Percentiles rank a stretch among this genome's conserved stretches.
phyloP scores from a whole-genome alignment of 148 eudicot species.

The Silene conica region DNA sequence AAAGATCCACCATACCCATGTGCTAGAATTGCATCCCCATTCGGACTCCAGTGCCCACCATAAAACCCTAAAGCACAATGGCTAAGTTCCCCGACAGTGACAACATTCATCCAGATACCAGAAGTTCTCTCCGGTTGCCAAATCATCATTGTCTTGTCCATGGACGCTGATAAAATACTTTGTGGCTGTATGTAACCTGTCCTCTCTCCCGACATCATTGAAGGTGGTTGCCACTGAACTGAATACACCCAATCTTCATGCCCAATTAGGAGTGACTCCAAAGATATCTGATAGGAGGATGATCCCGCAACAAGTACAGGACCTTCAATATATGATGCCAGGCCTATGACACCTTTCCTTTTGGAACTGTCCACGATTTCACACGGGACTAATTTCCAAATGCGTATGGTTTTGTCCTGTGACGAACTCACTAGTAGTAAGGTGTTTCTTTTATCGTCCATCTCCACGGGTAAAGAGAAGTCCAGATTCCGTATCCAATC shows the following conservation, averaged over 20 bases:
- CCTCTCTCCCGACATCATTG: slow-evolving; percentile 32
- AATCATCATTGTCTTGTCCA: slow-evolving; percentile 99
- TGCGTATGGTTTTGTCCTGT: slow-evolving; percentile 81
- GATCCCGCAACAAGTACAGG: slow-evolving; percentile 67
- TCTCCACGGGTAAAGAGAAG: slow-evolving; percentile 70
- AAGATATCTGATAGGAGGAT: slow-evolving; percentile 66
- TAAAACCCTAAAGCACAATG: slow-evolving; percentile 97
- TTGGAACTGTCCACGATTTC: slow-evolving; percentile 33
- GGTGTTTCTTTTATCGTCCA: slow-evolving; percentile 39
- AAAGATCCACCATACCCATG: slow-evolving; percentile 99
- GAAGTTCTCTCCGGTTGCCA: slow-evolving; percentile 95
- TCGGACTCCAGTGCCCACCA: slow-evolving; percentile 93
- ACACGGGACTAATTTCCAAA: slow-evolving; percentile 65
- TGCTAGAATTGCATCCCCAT: slow-evolving; percentile 71
- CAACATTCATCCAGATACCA: slow-evolving; percentile 98
- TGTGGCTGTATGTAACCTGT: slow-evolving; percentile 51
- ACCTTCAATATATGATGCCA: slow-evolving; percentile 90
- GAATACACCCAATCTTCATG: slow-evolving; percentile 99
- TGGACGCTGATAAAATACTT: slow-evolving; percentile 88
- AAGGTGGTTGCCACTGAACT: slow-evolving; percentile 92
- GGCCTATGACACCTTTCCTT: slow-evolving; percentile 41
- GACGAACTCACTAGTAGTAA: slow-evolving; percentile 83
- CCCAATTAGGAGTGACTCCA: slow-evolving; percentile 92
- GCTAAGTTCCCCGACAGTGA: slow-evolving; percentile 92
- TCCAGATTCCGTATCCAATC: slow-evolving; percentile 96